Evolutionary conservation across 176 grass and related monocot species (phyloP), one percentile per base, ranked within the genome.

Genomic region (Rhipidocladum racemiflorum): DNA sequence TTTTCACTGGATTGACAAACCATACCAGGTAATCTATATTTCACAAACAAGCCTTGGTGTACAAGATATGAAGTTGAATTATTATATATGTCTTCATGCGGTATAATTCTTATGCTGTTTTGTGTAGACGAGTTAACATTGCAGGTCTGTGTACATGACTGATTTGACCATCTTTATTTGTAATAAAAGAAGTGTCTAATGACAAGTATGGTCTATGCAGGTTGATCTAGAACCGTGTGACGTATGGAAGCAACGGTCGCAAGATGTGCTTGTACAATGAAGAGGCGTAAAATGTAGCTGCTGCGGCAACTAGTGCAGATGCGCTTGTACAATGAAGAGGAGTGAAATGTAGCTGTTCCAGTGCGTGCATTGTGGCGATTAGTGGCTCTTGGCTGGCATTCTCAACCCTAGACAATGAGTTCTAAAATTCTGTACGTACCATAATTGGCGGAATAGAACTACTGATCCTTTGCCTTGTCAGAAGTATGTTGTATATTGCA

Each of bases 201-300:
- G 18, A 28, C 4, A 65, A n/a, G 11, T 2, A 0, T 48, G 64
- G 15, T 71, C 9, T 80, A 84, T 34, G 51, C 79, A 97, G 94
- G 70, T 87, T 18, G 87, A 93, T 68, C 48, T 88, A 21, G 92
- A 93, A 32, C 75, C 90, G 11, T 93, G 82, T 75, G 90, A 95
- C 80, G 60, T 95, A 46, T 95, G 96, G 96, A 93, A 95, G 77
- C 88, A 98, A 54, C 90, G 91, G 54, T 95, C 91, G 6, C 90
- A 86, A 18, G 90, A 91, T 48, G 78, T 93, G 70, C 85, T 86
- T 85, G 80, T 75, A 30, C 65, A 78, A 48, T 89, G 81, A 91
- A 75, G 23, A 68, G 70, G 48, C 48, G 28, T 67, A 0, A 55
- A 74, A 21, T 20, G 13, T 43, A 20, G 23, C 34, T 9, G 28